A percentile compares a stretch with the other conserved stretches of the same genome.
Conservation (phyloP, 2,329 filamentous ascomycete species). For the Geoglossum cookeanum region DNA sequence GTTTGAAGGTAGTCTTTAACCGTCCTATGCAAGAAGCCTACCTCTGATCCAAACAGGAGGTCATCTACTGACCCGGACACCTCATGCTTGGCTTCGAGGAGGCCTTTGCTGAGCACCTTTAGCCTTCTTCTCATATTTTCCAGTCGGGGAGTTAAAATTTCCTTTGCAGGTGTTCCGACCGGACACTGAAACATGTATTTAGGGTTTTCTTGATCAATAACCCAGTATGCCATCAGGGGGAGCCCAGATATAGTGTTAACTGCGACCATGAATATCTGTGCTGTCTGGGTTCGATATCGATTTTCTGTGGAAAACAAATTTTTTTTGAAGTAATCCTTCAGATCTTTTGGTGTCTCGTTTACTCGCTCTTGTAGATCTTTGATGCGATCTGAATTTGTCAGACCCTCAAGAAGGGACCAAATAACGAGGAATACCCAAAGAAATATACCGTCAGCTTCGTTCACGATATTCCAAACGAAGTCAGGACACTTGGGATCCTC, state of each 20-base stretch:
- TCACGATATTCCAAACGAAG: background rate
- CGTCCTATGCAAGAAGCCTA: background rate
- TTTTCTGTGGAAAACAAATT: background rate
- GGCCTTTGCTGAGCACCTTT: background rate
- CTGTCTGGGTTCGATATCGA: background rate
- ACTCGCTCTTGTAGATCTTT: background rate
- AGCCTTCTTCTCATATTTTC: background rate
- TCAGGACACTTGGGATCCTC: background rate
- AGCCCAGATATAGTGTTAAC: background rate
- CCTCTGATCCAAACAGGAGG: background rate
- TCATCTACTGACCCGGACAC: background rate
- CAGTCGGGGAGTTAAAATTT: background rate
- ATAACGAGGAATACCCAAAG: slow-evolving; percentile 2
- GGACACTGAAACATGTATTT: background rate
- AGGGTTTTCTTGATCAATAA: background rate
- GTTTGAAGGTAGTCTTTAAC: background rate
- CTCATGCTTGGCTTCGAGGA: background rate
- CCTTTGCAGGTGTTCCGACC: background rate
- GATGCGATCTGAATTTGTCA: background rate
- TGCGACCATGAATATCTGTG: background rate
- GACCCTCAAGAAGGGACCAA: background rate
- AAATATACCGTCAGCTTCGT: background rate
- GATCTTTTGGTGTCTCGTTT: background rate
- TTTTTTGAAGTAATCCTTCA: background rate
- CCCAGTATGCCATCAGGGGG: background rate